Base-by-base conservation (phyloP, 495 filamentous ascomycete genomes). In the Annulohypoxylon moriforme region DNA sequence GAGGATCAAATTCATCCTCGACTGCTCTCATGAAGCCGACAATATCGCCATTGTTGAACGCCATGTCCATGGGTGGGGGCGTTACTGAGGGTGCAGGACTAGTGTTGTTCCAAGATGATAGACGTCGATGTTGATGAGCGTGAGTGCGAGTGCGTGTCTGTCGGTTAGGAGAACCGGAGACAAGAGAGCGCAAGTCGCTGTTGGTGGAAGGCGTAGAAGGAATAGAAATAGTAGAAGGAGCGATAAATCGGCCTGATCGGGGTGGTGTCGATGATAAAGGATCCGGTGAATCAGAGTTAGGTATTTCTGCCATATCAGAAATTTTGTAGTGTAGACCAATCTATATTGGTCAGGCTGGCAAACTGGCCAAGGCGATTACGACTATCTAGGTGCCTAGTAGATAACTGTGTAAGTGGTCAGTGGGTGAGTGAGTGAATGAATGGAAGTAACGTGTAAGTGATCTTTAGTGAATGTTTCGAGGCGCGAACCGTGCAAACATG, bases 291-390 rank as follows among this genome's bases (percentile, higher is more conserved):
- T 69, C 66, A 27, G 71, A 73, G 27, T 73, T 29, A 18, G 34
- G 11, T n/a, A 70, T 67, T 70, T 73, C 71, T 40, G 60, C 71
- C 71, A 73, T 73, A 52, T 38, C 46, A 55, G 18, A 61, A 55
- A 18, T 25, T 9, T 18, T 56, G n/a, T 22, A 34, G 14, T 16
- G 4, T 49, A 33, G 22, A 22, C 25, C 1, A 34, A 22, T 49
- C 44, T 71, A 44, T 29, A 46, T 47, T 33, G 60, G n/a, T 11
- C 40, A 40, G n/a, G 36, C 11, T n/a, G 36, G 13, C 11, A n/a
- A 40, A 13, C 36, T n/a, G 10, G 36, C 11, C 11, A 14, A 64
- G 25, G 29, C 8, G 44, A 29, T 6, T 29, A 29, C 27, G 27
- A 29, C 27, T 29, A 29, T 6, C 27, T 3, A 29, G 27, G 27